These are phyloP conservation scores for Zygosaccharomyces pseudorouxii DNA, from an alignment of 805 yeast species.

Conservation along the genomic window DNA sequence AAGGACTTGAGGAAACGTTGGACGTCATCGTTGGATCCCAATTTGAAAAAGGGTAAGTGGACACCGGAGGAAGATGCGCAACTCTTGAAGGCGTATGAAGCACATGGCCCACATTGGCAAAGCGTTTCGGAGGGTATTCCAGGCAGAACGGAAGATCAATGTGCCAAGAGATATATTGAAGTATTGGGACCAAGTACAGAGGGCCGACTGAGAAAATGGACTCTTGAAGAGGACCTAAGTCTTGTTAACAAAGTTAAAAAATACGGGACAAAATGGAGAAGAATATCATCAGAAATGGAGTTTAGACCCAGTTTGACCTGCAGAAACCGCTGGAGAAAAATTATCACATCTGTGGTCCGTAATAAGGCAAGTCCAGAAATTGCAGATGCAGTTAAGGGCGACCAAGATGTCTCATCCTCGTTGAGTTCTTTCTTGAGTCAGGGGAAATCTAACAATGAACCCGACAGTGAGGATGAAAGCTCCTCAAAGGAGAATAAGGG, in stretches of 20 bases:
- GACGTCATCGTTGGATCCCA: constrained; percentile 82
- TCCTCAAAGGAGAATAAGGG: background rate
- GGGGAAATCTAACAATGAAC: constrained; percentile 17
- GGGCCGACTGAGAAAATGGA: constrained; percentile 77
- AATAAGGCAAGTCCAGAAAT: constrained; percentile 56
- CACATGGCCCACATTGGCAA: constrained; percentile 80
- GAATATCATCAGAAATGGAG: constrained; percentile 62
- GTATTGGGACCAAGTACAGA: constrained; percentile 77
- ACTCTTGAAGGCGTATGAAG: constrained; percentile 57
- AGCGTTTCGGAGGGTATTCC: constrained; percentile 69
- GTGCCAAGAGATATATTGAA: constrained; percentile 86
- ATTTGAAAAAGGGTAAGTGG: constrained; percentile 81
- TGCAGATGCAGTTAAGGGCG: constrained; percentile 53
- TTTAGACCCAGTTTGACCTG: constrained; percentile 87
- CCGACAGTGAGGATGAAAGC: background rate
- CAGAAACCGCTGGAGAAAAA: constrained; percentile 87
- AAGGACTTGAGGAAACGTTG: constrained; percentile 87
- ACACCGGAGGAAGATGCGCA: constrained; percentile 70
- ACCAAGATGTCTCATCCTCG: constrained; percentile 36
- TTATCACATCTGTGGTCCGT: constrained; percentile 69
- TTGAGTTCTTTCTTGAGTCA: constrained; percentile 12
- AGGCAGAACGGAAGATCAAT: constrained; percentile 92
- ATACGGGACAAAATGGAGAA: constrained; percentile 87
- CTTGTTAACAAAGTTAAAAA: constrained; percentile 62
- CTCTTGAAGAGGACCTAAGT: constrained; percentile 64